Evolutionary conservation across 2,329 filamentous ascomycete species (phyloP).

Genomic region (Alternaria ventricosa): DNA sequence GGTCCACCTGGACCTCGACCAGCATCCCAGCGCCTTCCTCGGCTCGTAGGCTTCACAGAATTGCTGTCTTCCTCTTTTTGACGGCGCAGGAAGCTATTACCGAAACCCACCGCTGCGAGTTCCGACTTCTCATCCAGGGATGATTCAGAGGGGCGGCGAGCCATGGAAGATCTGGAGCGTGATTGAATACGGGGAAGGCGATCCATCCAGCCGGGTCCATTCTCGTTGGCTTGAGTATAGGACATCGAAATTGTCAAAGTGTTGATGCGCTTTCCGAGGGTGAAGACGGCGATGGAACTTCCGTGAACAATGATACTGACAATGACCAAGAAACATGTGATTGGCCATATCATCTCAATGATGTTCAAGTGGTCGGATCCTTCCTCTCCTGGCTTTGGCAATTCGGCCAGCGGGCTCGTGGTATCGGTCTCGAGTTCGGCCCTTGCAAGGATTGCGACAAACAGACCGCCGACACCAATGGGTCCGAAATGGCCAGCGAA

Average conservation of each 20-base stretch:
- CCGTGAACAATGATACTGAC: slow-evolving; percentile 94
- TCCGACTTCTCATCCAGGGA: slow-evolving; percentile 64
- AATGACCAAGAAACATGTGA: slow-evolving; percentile 92
- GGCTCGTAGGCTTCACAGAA: slow-evolving; percentile 59
- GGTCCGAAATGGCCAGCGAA: slow-evolving; percentile 98
- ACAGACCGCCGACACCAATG: slow-evolving; percentile 96
- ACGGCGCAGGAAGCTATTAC: slow-evolving; percentile 81
- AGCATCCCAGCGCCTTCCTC: slow-evolving; percentile 73
- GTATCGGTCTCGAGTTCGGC: slow-evolving; percentile 83
- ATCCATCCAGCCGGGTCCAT: slow-evolving; percentile 94
- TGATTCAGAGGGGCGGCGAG: slow-evolving; percentile 65
- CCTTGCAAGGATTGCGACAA: slow-evolving; percentile 88
- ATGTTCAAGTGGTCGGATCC: slow-evolving; percentile 70
- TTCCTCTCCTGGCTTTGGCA: slow-evolving; percentile 58
- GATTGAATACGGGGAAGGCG: slow-evolving; percentile 83
- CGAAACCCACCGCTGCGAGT: slow-evolving; percentile 68
- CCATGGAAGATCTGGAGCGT: slow-evolving; percentile 77
- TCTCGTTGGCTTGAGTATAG: slow-evolving; percentile 88
- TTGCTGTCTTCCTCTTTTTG: slow-evolving; percentile 75
- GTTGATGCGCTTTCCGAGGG: slow-evolving; percentile 96
- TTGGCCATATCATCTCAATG: slow-evolving; percentile 91
- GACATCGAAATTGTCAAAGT: slow-evolving; percentile 94
- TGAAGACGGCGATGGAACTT: slow-evolving; percentile 98
- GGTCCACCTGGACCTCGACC: slow-evolving; percentile 82
- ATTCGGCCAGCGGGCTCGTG: slow-evolving; percentile 73